Evolutionary conservation across 352 stramenopile genomes (phyloP).

Genomic region (Phytophthora lateralis): DNA sequence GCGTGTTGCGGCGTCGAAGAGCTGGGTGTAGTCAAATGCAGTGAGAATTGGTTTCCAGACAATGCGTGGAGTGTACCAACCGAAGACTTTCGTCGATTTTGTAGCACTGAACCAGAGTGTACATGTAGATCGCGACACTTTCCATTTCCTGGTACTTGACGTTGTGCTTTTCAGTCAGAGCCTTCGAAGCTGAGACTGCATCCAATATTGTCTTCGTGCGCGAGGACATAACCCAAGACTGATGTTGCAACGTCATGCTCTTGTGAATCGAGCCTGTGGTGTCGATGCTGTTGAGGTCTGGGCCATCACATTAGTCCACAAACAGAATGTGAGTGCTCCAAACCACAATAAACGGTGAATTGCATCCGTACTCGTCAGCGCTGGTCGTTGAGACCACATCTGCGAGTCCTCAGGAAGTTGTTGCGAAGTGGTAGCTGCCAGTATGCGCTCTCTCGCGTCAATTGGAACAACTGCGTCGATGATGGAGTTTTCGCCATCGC

Average conservation of each 20-base stretch:
- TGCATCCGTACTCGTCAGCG: constrained; percentile 12
- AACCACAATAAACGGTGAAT: background rate
- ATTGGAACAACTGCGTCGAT: constrained; percentile 21
- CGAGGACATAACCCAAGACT: constrained; percentile 45
- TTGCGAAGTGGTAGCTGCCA: constrained; percentile 27
- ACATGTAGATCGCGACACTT: constrained; percentile 53
- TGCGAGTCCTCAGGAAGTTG: constrained; percentile 3
- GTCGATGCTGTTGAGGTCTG: constrained; percentile 9
- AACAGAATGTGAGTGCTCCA: background rate
- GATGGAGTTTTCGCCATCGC: constrained; percentile 17
- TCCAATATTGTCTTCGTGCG: constrained; percentile 44
- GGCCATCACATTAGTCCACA: background rate
- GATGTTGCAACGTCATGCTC: constrained; percentile 26
- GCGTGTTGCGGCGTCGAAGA: constrained; percentile 1
- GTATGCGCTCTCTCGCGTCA: constrained; percentile 42
- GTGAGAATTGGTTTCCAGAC: constrained; percentile 13
- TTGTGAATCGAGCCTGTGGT: background rate
- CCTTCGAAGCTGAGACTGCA: constrained; percentile 21
- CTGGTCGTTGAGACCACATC: constrained; percentile 9
- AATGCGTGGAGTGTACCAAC: constrained; percentile 22
- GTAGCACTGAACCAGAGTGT: constrained; percentile 54
- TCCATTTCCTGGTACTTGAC: constrained; percentile 38
- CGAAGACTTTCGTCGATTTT: constrained; percentile 45
- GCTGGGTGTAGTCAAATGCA: constrained; percentile 13
- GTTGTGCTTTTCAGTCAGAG: constrained; percentile 4